Evolutionary conservation across 1,284 basidiomycete genomes (phyloP).

Genomic region (Bondarzewia mesenterica): DNA sequence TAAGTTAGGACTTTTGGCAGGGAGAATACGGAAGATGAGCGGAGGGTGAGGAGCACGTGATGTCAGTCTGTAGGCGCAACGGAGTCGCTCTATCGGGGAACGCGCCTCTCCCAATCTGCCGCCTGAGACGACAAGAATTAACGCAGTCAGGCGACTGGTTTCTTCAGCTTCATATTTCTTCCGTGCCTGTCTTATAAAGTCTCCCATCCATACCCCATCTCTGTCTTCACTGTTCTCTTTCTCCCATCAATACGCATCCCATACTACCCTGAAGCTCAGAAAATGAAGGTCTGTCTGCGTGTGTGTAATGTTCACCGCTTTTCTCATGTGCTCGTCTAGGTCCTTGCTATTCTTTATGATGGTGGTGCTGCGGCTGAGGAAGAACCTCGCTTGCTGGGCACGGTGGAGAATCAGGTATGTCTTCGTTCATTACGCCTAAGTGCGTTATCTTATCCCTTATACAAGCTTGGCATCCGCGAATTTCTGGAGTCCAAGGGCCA

Average conservation of each 20-base stretch:
- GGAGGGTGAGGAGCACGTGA: neutral
- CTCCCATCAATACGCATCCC: neutral
- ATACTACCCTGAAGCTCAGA: too few species aligned
- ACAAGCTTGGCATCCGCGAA: slow-evolving; percentile 65
- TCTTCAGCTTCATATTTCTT: neutral
- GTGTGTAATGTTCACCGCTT: neutral
- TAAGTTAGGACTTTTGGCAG: too few species aligned
- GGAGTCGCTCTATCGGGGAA: neutral
- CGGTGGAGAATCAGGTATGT: slow-evolving; percentile 49
- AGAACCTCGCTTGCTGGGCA: slow-evolving; percentile 76
- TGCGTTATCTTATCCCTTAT: neutral
- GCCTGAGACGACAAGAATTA: neutral
- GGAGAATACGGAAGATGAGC: neutral
- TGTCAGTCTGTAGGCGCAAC: neutral
- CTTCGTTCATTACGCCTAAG: neutral
- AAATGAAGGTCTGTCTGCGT: neutral
- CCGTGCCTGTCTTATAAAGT: neutral
- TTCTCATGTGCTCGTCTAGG: slow-evolving; percentile 30
- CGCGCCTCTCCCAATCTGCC: neutral
- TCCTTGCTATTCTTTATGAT: slow-evolving; percentile 71
- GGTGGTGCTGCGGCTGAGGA: slow-evolving; percentile 60
- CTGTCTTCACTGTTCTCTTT: neutral
- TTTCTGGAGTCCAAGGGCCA: slow-evolving; percentile 68
- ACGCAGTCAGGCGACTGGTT: neutral
- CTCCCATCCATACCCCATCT: too few species aligned